A percentile compares a stretch with the other conserved stretches of the same genome.
Evolutionary conservation across 2,329 filamentous ascomycete species (phyloP).

Genomic region (Fusarium subtropicale): DNA sequence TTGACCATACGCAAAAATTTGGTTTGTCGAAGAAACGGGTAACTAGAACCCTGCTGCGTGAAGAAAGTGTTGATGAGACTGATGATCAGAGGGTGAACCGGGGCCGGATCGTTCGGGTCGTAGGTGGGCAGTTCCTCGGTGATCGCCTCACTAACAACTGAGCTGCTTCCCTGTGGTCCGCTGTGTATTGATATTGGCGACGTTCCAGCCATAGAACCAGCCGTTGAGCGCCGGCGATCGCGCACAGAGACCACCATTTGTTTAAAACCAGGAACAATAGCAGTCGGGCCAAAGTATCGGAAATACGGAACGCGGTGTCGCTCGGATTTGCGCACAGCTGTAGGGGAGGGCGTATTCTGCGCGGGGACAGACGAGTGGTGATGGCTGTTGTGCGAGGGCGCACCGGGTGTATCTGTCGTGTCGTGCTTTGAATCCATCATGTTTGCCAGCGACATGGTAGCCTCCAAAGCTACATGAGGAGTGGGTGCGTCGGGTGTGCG

Average conservation of each 20-base stretch:
- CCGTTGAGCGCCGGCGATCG: slow-evolving; percentile 70
- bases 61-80: slow-evolving; percentile 86
- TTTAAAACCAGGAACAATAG: slow-evolving; percentile 91
- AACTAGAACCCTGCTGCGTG: slow-evolving; percentile 83
- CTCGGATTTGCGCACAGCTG: slow-evolving; percentile 62
- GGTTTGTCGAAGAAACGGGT: slow-evolving; percentile 80
- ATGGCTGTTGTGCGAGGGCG: slow-evolving; percentile 17
- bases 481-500: slow-evolving; percentile 22
- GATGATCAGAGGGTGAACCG: slow-evolving; percentile 80
- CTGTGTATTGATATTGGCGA: slow-evolving; percentile 60
- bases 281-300: slow-evolving; percentile 89
- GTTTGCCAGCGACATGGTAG: slow-evolving; percentile 21
- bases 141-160: slow-evolving; percentile 57
- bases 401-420: slow-evolving; percentile 12
- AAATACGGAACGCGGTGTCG: slow-evolving; percentile 85
- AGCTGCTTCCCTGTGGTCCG: slow-evolving; percentile 53
- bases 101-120: slow-evolving; percentile 75
- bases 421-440: slow-evolving; percentile 24
- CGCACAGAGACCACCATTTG: slow-evolving; percentile 88
- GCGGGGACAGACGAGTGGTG: slow-evolving; percentile 27
- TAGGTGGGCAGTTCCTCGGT: slow-evolving; percentile 76
- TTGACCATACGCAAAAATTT: slow-evolving; percentile 80
- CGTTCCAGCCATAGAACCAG: slow-evolving; percentile 66
- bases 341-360: slow-evolving; percentile 53
- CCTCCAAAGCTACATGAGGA: slow-evolving; percentile 13